Conservation (phyloP, 73 alveolate genomes). For the Breviolum minutum region DNA sequence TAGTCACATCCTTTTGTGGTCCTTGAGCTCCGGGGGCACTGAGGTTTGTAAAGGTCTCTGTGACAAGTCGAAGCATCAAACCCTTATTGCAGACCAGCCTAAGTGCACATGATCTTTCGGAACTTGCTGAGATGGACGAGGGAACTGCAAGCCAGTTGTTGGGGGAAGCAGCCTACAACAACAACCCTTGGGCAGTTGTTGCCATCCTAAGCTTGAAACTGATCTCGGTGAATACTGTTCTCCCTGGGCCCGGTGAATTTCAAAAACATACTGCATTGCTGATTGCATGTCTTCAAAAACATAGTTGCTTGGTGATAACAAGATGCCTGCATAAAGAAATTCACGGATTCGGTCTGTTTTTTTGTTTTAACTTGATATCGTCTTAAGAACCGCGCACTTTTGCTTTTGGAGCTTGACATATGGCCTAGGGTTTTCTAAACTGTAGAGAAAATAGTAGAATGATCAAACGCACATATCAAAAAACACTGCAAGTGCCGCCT, state of each 20-base stretch:
- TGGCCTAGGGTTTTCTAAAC: not conserved
- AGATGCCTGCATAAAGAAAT: no score
- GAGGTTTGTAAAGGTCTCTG: not conserved
- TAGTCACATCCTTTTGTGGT: no score
- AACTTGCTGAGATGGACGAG: not conserved
- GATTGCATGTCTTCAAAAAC: slow-evolving; percentile 27
- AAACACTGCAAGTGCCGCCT: no score
- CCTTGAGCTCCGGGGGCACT: not conserved
- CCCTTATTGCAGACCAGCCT: not conserved
- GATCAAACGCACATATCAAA: not conserved
- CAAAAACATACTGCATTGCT: not conserved
- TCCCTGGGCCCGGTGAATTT: not conserved
- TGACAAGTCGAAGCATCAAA: not conserved
- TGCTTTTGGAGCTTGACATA: not conserved
- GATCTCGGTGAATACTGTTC: not conserved
- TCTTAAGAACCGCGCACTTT: no score
- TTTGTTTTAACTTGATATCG: no score
- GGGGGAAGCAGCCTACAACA: slow-evolving; percentile 1
- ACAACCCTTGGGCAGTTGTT: not conserved
- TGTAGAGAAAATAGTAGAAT: not conserved
- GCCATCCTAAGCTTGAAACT: not conserved
- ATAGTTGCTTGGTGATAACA: not conserved
- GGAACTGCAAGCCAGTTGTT: not conserved
- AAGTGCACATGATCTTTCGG: no score
- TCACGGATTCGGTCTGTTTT: no score